Evolutionary conservation across 1,284 basidiomycete genomes (phyloP), one percentile per base, ranked within the genome.

Genomic region (Ustilago tritici): DNA sequence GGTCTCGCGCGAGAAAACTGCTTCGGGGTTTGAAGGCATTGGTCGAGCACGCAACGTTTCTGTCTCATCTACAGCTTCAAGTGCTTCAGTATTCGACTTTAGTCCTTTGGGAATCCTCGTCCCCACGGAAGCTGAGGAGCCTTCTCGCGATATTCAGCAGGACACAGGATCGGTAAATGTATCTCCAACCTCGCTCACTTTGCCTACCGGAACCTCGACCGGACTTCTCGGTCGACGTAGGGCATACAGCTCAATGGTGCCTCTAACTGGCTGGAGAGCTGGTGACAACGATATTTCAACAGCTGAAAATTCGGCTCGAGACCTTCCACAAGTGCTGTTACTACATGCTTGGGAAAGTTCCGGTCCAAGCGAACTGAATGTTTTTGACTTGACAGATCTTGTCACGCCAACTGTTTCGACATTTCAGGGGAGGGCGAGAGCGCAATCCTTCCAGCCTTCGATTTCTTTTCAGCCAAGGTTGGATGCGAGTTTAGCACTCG

Each of bases 241-340:
- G n/a, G 70, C 70, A 9, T 64, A 64, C 11, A 67, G 61, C 49
- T 68, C 65, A 5, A 67, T 73, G 65, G 50, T 73, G 0, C 70
- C 70, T 8, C 61, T 73, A 3, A 68, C 70, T 5, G 65, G 70
- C 9, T 72, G 70, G 70, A 63, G 54, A 57, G 65, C 61, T 1
- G 65, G 65, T 1, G 70, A 73, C 10, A 53, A 41, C 15, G 57
- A 60, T 17, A 40, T 57, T 28, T 35, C 41, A 10, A 47, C 36
- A 2, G n/a, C 12, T 14, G 52, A 50, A 17, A 54, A 14, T 1
- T 10, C 12, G 14, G 14, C 15, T 47, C 2, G 4, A n/a, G 49
- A 58, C 3, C 50, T 73, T 2, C 70, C 70, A 3, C 61, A 61
- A n/a, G 58, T 73, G 7, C 15, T 67, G 19, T 23, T 67, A 6